Conservation (phyloP, 148 eudicot species). For the Beta vulgaris region DNA sequence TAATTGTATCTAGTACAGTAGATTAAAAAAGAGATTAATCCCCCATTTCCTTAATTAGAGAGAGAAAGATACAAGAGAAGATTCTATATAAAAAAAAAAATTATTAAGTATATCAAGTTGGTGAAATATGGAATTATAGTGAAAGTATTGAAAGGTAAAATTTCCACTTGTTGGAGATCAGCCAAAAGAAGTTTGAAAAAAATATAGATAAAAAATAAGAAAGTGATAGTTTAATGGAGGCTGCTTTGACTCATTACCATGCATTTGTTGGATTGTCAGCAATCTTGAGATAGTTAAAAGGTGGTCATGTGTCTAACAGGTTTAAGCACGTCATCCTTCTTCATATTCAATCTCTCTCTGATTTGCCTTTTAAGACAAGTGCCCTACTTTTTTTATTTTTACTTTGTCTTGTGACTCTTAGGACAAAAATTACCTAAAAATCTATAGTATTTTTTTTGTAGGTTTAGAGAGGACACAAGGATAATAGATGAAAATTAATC, state of each 20-base stretch:
- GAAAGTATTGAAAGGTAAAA: slow-evolving; percentile 1
- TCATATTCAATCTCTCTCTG: slow-evolving; percentile 8
- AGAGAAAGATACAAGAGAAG: slow-evolving; percentile 2
- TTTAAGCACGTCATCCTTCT: slow-evolving; percentile 14
- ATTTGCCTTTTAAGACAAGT: slow-evolving; percentile 26
- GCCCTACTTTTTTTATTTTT: background rate
- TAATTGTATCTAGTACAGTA: no score
- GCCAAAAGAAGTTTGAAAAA: slow-evolving; percentile 16
- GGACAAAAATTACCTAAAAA: no score
- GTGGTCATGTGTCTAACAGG: slow-evolving; percentile 24
- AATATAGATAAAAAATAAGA: background rate
- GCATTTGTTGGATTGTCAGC: slow-evolving; percentile 21
- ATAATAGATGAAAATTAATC: no score
- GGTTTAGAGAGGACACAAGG: no score
- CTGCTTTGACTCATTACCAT: slow-evolving; percentile 30
- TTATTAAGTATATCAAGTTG: no score
- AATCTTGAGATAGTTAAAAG: background rate
- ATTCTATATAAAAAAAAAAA: no score
- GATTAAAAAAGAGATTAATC: background rate
- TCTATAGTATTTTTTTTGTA: no score
- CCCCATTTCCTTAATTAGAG: background rate
- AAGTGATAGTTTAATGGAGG: background rate
- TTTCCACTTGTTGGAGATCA: slow-evolving; percentile 24
- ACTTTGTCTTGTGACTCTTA: background rate
- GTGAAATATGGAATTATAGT: slow-evolving; percentile 11